Evolutionary conservation across 2,329 filamentous ascomycete species (phyloP).

Genomic region (Gremmenia infestans): DNA sequence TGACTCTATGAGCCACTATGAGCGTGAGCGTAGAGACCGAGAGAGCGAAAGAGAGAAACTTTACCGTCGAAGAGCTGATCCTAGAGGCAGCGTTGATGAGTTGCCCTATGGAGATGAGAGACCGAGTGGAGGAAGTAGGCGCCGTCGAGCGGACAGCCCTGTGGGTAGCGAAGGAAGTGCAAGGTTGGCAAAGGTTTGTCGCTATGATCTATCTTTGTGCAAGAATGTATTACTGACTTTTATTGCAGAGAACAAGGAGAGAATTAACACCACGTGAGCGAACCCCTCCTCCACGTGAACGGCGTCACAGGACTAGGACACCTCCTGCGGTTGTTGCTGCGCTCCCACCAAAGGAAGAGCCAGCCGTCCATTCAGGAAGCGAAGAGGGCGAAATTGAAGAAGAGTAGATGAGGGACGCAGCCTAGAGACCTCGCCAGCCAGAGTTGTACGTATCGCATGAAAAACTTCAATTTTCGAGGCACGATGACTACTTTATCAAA

Average conservation of each 20-base stretch:
- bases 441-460: slow-evolving; percentile 34
- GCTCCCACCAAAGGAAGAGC: slow-evolving; percentile 39
- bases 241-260: slow-evolving; percentile 50
- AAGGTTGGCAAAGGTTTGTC: slow-evolving; percentile 56
- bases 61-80: slow-evolving; percentile 75
- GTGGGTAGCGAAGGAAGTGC: slow-evolving; percentile 41
- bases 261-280: slow-evolving; percentile 55
- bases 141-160: slow-evolving; percentile 75
- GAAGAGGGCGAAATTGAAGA: slow-evolving; percentile 99
- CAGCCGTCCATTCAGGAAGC: slow-evolving; percentile 62
- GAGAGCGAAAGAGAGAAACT: slow-evolving; percentile 86
- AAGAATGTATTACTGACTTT: slow-evolving; percentile 10
- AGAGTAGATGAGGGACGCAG: slow-evolving; percentile 37
- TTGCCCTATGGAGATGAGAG: slow-evolving; percentile 82
- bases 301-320: slow-evolving; percentile 52
- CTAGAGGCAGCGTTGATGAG: slow-evolving; percentile 75
- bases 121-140: slow-evolving; percentile 55
- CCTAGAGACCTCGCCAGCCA: slow-evolving; percentile 3
- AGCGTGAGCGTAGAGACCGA: slow-evolving; percentile 79
- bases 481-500: slow-evolving; percentile 31
- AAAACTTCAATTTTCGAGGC: slow-evolving; percentile 23
- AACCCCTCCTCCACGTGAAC: slow-evolving; percentile 52
- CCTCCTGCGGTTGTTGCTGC: slow-evolving; percentile 35
- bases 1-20: slow-evolving; percentile 64
- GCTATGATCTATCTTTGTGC: background rate